Evolutionary conservation across 768 basidiomycete genomes (phyloP), one percentile per base, ranked within the genome.

Genomic region (Hygrophoropsis aurantiaca): DNA sequence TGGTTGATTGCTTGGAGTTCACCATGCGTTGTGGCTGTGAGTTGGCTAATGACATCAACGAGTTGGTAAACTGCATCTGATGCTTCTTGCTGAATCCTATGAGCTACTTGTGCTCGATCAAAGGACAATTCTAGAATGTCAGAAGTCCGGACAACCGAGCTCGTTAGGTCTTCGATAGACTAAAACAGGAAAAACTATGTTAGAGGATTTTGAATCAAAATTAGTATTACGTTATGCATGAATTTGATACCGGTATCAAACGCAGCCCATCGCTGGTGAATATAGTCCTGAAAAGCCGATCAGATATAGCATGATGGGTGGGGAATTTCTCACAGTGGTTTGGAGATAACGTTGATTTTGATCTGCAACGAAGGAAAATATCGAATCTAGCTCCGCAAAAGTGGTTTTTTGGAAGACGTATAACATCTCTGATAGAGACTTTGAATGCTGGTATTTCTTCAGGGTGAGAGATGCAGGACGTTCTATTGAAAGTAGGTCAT

Each of bases 1-100:
- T 59, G 67, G 40, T 76, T 79, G 44, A 84, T 73, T 47, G 68
- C 70, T 44, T 70, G 64, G 30, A 83, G 60, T 51, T 79, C 78
- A 13, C 53, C 47, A 18, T 67, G 70, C 2, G 77, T 68, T 9
- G 65, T 68, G 25, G 58, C 54, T 1, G 72, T 68, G 18, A 81
- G 58, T 10, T 65, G 59, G 7, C 64, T 51, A 20, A 82, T 53
- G 0, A 66, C 60, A 18, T 62, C 55, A 9, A 57, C 60, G 8
- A 82, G 68, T 9, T 56, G 55, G 13, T 53, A 44, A 38, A 73
- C 72, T 18, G 74, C 68, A 26, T 55, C 46, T 6, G 66, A 53
- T 4, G 70, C 64, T 19, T 72, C 64, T 23, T 50, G 54, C 46
- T 81, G 80, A 25, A 65, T 58, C 4, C 49, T 49, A 16, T 65